Evolutionary conservation across 129 eudicot genomes (phyloP).

Genomic region (Calendula officinalis): DNA sequence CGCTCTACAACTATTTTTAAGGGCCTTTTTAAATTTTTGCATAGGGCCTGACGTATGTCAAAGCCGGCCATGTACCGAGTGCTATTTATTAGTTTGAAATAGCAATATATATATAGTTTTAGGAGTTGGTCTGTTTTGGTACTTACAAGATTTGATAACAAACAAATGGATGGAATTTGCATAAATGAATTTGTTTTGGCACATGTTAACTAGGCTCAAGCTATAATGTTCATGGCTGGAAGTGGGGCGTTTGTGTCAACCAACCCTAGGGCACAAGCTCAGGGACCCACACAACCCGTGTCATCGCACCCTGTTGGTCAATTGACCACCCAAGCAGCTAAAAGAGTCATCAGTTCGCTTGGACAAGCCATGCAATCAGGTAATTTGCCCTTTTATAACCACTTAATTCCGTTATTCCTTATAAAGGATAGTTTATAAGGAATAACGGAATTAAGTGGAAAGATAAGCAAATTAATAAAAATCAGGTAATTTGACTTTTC

Average conservation of each 20-base stretch:
- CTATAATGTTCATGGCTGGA: conserved; percentile 69
- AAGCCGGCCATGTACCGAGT: too few relatives aligned
- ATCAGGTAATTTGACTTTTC: too few relatives aligned
- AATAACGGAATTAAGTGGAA: too few relatives aligned
- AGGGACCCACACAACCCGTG: conserved; percentile 36
- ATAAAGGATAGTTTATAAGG: neutral
- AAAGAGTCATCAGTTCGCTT: conserved; percentile 31
- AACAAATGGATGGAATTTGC: neutral
- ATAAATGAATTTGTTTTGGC: neutral
- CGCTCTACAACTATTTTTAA: too few relatives aligned
- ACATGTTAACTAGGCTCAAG: conserved; percentile 54
- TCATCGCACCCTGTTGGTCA: too few relatives aligned
- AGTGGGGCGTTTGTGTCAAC: conserved; percentile 30
- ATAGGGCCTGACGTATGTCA: too few relatives aligned
- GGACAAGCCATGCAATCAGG: conserved; percentile 34
- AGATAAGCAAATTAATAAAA: too few relatives aligned
- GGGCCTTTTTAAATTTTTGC: too few relatives aligned
- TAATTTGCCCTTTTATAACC: neutral
- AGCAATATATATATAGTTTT: too few relatives aligned
- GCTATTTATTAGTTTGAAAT: too few relatives aligned
- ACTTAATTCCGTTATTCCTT: neutral
- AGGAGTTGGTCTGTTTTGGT: too few relatives aligned
- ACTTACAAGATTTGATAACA: too few relatives aligned
- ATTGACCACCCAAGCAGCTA: conserved; percentile 28
- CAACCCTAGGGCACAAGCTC: conserved; percentile 40